phyloP scores from a whole-genome alignment of 352 stramenopile species.

The Phytophthora meadii region DNA sequence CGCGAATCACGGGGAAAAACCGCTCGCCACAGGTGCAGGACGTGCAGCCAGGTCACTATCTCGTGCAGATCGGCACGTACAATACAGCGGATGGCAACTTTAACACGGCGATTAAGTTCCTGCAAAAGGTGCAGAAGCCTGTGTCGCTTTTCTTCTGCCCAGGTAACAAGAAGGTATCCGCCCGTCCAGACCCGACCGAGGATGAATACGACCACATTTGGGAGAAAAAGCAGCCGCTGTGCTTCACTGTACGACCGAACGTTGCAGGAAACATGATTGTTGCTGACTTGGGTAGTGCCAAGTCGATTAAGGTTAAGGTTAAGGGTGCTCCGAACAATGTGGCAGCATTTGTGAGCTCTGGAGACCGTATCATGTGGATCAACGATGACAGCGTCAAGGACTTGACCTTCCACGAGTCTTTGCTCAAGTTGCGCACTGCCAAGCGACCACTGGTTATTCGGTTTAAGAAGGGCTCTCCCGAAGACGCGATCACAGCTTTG shows the following conservation, averaged over 20 bases:
- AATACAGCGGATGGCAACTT: conserved; percentile 88
- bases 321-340: conserved; percentile 67
- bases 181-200: conserved; percentile 62
- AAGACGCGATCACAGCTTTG: conserved; percentile 42
- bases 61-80: conserved; percentile 88
- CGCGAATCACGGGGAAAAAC: conserved; percentile 89
- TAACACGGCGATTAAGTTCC: conserved; percentile 90
- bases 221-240: conserved; percentile 90
- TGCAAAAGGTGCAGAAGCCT: conserved; percentile 88
- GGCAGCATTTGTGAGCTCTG: conserved; percentile 60
- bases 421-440: conserved; percentile 86
- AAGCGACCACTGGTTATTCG: conserved; percentile 86
- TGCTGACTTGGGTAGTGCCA: conserved; percentile 81
- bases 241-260: conserved; percentile 81
- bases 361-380: conserved; percentile 81
- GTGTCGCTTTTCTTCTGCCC: conserved; percentile 87
- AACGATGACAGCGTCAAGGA: conserved; percentile 82
- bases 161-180: conserved; percentile 80
- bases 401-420: conserved; percentile 80
- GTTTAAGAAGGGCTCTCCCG: conserved; percentile 76
- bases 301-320: conserved; percentile 88
- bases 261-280: conserved; percentile 75
- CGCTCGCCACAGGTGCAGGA: conserved; percentile 87
- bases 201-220: conserved; percentile 90
- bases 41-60: conserved; percentile 86